Evolutionary conservation across 1,284 basidiomycete species (phyloP), one percentile per base, ranked within the genome.

Genomic region (Trichosporon faecale): DNA sequence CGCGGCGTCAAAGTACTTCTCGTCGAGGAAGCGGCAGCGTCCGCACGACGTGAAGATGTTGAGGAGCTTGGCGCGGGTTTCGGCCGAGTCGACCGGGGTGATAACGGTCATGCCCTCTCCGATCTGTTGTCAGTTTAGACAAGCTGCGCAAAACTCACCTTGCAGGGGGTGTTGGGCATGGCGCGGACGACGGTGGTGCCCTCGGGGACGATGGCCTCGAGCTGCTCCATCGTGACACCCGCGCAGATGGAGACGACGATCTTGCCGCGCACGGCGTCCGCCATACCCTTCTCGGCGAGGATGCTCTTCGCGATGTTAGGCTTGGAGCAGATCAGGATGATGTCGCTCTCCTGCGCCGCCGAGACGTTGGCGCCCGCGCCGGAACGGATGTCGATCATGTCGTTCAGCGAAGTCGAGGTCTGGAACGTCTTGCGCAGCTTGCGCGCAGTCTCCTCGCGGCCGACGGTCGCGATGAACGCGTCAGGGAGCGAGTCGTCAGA

Each of bases 121-220:
- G 79, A 98, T 97, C 94, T 98, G 74, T 21, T 23, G 31, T 67
- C 21, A 66, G 66, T 21, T 14, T 21, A 16, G 23, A 18, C 37
- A 40, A 14, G 37, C 5, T 5, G 11, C 11, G 5, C 18, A 7
- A 5, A 1, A 78, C 87, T 73, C 72, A 94, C 95, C 84, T 94
- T 94, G 86, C 93, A 94, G 8, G 97, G 95, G 0, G 97, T 99
- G 82, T 99, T 99, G 73, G 97, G 96, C 97, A 99, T 99, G 2
- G 95, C 94, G 67, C 97, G 89, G 65, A 98, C 90, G 65, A 98
- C 92, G 74, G 89, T 90, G 46, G 94, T 94, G n/a, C 85, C 86
- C 0, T 89, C 85, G 21, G 87, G 85, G 31, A 96, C 92, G 91
- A 91, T 92, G 9, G 83, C 86, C 66, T 86, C 84, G 55, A 99